Evolutionary conservation across 129 eudicot species (phyloP).

Genomic region (Cynara cardunculus): DNA sequence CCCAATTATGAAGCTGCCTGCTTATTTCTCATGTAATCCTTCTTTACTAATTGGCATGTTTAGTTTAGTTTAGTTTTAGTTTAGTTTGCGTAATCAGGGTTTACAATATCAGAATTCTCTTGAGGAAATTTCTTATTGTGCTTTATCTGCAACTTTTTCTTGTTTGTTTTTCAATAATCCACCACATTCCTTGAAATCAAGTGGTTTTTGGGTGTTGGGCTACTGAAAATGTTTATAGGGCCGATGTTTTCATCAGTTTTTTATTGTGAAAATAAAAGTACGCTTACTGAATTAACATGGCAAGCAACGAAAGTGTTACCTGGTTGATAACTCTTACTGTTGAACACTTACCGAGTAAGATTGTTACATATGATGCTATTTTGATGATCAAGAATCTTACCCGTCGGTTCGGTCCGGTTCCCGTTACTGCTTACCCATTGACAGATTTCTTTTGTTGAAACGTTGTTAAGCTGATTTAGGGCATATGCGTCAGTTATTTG

Average conservation of each 20-base stretch:
- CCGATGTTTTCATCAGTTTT: not conserved
- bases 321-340: too few species aligned
- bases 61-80: constrained; percentile 19
- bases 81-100: constrained; percentile 21
- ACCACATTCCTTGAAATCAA: not conserved
- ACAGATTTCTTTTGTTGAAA: too few species aligned
- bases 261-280: not conserved
- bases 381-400: too few species aligned
- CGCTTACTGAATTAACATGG: too few species aligned
- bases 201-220: not conserved
- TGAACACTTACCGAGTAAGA: too few species aligned
- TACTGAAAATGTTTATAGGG: not conserved
- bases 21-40: not conserved
- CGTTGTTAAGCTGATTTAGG: too few species aligned
- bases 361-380: too few species aligned
- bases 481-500: not conserved
- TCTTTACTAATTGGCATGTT: not conserved
- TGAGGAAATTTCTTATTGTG: not conserved
- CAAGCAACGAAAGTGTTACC: too few species aligned
- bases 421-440: too few species aligned
- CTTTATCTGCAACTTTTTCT: not conserved
- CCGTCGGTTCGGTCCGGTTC: too few species aligned
- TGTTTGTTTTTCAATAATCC: constrained; percentile 2
- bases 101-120: not conserved
- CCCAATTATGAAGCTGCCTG: constrained; percentile 21